phyloP scores from a whole-genome alignment of 2,329 filamentous ascomycete genomes.

The Juglanconis sp. region DNA sequence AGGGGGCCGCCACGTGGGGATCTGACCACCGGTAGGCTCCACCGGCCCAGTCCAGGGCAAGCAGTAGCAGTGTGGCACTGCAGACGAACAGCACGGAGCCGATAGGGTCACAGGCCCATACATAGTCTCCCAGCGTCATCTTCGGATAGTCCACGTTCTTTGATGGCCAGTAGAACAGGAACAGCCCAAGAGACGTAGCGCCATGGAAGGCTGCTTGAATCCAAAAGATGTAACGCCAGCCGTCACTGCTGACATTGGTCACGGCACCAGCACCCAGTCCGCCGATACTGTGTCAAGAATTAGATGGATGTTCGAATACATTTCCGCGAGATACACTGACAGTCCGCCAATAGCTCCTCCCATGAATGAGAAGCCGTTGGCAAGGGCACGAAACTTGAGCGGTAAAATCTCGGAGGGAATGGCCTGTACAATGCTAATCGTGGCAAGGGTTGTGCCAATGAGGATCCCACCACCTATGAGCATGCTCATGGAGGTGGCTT shows the following conservation, averaged over 20 bases:
- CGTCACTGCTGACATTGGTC: constrained; percentile 42
- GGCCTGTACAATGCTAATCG: constrained; percentile 52
- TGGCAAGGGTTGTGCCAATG: constrained; percentile 52
- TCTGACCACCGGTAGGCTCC: constrained; percentile 39
- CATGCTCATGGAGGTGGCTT: constrained; percentile 52
- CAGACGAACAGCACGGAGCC: constrained; percentile 42
- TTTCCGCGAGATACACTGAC: constrained; percentile 33
- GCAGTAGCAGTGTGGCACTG: constrained; percentile 40
- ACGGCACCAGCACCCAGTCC: constrained; percentile 49
- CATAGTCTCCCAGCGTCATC: constrained; percentile 35
- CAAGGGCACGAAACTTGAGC: constrained; percentile 52
- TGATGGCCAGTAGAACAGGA: constrained; percentile 45
- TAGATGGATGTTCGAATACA: neutral
- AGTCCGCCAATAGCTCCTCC: constrained; percentile 50
- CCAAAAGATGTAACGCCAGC: constrained; percentile 59
- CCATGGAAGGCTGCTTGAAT: constrained; percentile 54
- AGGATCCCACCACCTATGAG: constrained; percentile 55
- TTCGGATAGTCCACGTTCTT: constrained; percentile 34
- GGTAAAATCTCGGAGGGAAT: constrained; percentile 56
- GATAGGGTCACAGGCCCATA: constrained; percentile 47
- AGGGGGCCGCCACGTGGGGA: constrained; percentile 37
- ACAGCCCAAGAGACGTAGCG: constrained; percentile 43
- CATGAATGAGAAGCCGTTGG: constrained; percentile 50
- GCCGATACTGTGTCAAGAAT: constrained; percentile 36
- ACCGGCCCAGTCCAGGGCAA: constrained; percentile 45